A percentile compares a stretch with the other conserved stretches of the same genome.
phyloP scores from a whole-genome alignment of 108 stramenopile genomes.

The Cyclotella distinguenda region DNA sequence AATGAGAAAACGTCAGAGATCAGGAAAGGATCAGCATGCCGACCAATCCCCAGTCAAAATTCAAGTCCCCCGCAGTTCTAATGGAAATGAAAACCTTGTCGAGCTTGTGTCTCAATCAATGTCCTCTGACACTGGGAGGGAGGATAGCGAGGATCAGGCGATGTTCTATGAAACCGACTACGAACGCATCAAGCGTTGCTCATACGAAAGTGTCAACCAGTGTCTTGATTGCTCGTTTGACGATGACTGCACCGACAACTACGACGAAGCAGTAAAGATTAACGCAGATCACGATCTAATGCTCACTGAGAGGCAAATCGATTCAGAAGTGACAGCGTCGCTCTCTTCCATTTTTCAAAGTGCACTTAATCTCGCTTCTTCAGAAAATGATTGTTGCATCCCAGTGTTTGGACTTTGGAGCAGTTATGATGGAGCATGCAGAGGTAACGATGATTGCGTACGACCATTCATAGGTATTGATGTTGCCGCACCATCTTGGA shows the following conservation, averaged over 20 bases:
- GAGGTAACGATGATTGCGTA: not conserved
- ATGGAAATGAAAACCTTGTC: not conserved
- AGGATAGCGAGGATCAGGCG: slow-evolving; percentile 3
- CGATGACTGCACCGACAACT: not conserved
- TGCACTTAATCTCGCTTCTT: slow-evolving; percentile 64
- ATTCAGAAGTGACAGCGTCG: slow-evolving; percentile 25
- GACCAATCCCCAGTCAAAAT: not conserved
- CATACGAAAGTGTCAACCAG: not conserved
- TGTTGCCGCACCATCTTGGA: slow-evolving; percentile 31
- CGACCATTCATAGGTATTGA: not conserved
- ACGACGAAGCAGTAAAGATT: slow-evolving; percentile 12
- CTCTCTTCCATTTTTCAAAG: slow-evolving; percentile 57
- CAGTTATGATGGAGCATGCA: slow-evolving; percentile 33
- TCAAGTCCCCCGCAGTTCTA: not conserved
- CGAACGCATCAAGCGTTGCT: not conserved
- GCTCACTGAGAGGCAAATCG: slow-evolving; percentile 20
- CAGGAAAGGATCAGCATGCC: not conserved
- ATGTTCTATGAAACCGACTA: not conserved
- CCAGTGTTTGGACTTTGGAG: slow-evolving; percentile 86
- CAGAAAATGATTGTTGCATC: slow-evolving; percentile 63
- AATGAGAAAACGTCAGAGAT: not conserved
- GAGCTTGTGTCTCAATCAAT: slow-evolving; percentile 3
- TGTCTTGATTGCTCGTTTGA: not conserved
- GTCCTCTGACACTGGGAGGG: not conserved
- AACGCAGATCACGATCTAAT: slow-evolving; percentile 8